Conservation (phyloP, 257 asterid genomes). For the Leonotis leonurus region DNA sequence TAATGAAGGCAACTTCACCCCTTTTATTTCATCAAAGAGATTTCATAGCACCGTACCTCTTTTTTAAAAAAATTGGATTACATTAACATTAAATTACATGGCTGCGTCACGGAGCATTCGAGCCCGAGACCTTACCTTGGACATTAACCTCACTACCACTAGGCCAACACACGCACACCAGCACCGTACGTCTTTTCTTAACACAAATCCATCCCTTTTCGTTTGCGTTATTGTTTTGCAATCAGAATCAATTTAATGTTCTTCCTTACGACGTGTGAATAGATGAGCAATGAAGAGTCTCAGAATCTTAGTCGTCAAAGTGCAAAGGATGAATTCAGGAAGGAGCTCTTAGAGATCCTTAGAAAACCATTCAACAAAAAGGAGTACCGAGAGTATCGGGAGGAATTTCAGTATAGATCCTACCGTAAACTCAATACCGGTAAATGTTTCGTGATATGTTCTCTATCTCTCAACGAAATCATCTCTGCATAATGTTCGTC, state of each 20-base stretch:
- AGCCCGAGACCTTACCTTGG: no score
- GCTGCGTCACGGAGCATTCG: no score
- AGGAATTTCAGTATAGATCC: background rate
- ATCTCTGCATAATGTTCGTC: no score
- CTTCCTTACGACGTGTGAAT: conserved; percentile 12
- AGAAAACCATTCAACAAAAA: background rate
- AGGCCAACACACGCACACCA: no score
- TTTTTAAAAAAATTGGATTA: no score
- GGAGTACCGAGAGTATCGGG: background rate
- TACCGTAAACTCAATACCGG: no score
- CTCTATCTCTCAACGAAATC: no score
- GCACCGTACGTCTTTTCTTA: conserved; percentile 9
- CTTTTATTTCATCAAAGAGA: conserved; percentile 18
- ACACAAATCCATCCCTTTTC: background rate
- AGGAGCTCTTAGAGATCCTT: conserved; percentile 9
- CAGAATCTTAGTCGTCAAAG: background rate
- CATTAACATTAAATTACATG: no score
- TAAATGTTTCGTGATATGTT: no score
- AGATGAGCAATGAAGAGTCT: conserved; percentile 14
- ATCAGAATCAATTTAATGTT: background rate
- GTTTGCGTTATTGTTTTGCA: background rate
- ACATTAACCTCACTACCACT: no score
- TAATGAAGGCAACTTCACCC: background rate
- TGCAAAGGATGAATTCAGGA: conserved; percentile 16
- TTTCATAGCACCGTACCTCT: no score